These are phyloP conservation scores for Euphorbia schlechtendalii DNA, from an alignment of 441 rosid genomes.

Conservation along the genomic window DNA sequence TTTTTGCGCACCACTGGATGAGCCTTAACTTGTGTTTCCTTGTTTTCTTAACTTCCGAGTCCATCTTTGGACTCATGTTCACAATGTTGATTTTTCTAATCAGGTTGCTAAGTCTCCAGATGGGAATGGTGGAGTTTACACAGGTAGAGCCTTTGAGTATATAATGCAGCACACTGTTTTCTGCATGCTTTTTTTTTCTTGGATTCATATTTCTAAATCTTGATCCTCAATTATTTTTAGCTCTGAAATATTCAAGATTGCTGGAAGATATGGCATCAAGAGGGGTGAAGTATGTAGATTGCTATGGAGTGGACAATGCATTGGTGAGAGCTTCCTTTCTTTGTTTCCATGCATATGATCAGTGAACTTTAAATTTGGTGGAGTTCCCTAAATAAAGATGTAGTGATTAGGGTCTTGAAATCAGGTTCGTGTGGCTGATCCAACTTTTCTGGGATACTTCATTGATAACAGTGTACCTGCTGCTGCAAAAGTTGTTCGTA, in stretches of 20 bases:
- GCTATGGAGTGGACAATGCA: slow-evolving; percentile 97
- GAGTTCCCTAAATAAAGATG: slow-evolving; percentile 19
- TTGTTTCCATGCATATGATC: slow-evolving; percentile 12
- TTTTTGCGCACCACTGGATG: background rate
- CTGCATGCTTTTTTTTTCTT: no score
- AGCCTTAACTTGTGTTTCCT: background rate
- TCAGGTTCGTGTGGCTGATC: slow-evolving; percentile 99
- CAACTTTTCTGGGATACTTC: slow-evolving; percentile 92
- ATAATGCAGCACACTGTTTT: slow-evolving; percentile 15
- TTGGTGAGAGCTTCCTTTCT: slow-evolving; percentile 44
- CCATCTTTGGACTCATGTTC: slow-evolving; percentile 9
- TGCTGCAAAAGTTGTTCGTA: slow-evolving; percentile 95
- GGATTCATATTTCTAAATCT: no score
- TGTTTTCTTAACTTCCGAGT: slow-evolving; percentile 3
- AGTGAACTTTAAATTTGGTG: background rate
- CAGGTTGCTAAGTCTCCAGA: slow-evolving; percentile 97
- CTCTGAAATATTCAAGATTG: slow-evolving; percentile 71
- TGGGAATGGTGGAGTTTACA: slow-evolving; percentile 97
- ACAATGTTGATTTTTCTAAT: slow-evolving; percentile 24
- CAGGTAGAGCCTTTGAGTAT: slow-evolving; percentile 45
- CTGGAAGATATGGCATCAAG: slow-evolving; percentile 84
- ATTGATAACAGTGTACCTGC: slow-evolving; percentile 88
- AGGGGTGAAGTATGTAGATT: slow-evolving; percentile 85
- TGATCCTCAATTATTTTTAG: no score
- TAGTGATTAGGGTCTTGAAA: slow-evolving; percentile 38